Percentiles rank a stretch among this genome's conserved stretches.
phyloP scores from a whole-genome alignment of 257 asterid genomes.

The Echium plantagineum region DNA sequence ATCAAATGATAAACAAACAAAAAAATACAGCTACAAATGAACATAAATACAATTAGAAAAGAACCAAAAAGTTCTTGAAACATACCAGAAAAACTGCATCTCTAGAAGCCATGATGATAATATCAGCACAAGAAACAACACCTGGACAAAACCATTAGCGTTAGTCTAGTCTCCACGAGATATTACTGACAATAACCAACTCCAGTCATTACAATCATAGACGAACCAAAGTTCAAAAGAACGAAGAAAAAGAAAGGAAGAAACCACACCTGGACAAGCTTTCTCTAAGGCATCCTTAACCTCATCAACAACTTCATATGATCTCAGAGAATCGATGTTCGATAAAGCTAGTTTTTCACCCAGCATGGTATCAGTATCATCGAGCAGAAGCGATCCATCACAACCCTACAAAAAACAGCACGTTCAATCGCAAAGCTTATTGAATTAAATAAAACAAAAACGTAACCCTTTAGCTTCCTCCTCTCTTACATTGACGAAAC shows the following conservation, averaged over 20 bases:
- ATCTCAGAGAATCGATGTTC: conserved; percentile 67
- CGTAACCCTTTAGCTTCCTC: not conserved
- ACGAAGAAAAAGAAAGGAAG: conserved; percentile 18
- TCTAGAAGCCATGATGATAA: conserved; percentile 80
- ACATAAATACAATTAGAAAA: too few relatives aligned
- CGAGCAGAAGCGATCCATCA: conserved; percentile 83
- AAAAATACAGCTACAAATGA: too few relatives aligned
- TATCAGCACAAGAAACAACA: conserved; percentile 89
- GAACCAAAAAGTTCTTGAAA: not conserved
- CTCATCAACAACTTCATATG: conserved; percentile 66
- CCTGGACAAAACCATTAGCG: conserved; percentile 30
- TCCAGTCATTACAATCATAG: too few relatives aligned
- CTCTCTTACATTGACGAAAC: conserved; percentile 66
- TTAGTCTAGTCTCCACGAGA: too few relatives aligned
- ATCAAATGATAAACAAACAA: not conserved
- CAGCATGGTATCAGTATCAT: conserved; percentile 58
- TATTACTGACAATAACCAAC: too few relatives aligned
- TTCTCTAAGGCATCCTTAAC: conserved; percentile 57
- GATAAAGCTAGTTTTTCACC: conserved; percentile 77
- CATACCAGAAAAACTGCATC: conserved; percentile 84
- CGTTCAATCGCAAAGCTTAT: not conserved
- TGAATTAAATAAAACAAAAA: not conserved
- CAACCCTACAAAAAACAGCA: conserved; percentile 47
- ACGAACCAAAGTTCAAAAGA: too few relatives aligned
- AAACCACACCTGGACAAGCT: conserved; percentile 61